Percentiles rank a stretch among this genome's conserved stretches.
Conservation (phyloP, 371 early-diverging fungal genomes). For the Zopfochytrium polystomum region DNA sequence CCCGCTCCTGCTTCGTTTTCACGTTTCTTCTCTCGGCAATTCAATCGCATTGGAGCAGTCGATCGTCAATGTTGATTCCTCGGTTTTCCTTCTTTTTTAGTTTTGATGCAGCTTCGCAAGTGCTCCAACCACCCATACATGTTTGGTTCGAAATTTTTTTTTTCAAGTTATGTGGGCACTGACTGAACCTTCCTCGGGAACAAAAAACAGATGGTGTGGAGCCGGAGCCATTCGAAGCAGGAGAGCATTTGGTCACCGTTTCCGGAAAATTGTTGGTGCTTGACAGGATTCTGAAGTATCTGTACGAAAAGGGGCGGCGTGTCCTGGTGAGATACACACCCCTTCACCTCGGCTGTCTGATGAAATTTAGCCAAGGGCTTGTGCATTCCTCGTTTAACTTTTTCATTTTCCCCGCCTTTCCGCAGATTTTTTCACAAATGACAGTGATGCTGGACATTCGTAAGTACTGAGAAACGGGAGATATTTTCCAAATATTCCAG, state of each 20-base stretch:
- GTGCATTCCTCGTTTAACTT: not conserved
- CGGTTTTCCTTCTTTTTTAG: slow-evolving; percentile 57
- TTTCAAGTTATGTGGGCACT: not conserved
- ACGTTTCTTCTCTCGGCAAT: not conserved
- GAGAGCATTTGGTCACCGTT: slow-evolving; percentile 67
- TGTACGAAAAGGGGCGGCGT: slow-evolving; percentile 89
- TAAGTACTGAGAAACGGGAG: not conserved
- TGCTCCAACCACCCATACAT: slow-evolving; percentile 98
- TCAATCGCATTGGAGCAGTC: not conserved
- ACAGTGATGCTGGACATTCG: slow-evolving; percentile 38
- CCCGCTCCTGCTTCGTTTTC: not conserved
- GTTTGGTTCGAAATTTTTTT: slow-evolving; percentile 56
- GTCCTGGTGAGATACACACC: slow-evolving; percentile 65
- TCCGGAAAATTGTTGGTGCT: slow-evolving; percentile 92
- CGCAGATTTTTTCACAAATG: slow-evolving; percentile 90
- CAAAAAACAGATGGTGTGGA: slow-evolving; percentile 32
- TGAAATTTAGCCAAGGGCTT: too few relatives aligned
- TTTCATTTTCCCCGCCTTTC: not conserved
- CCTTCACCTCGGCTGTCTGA: too few relatives aligned
- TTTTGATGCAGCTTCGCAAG: slow-evolving; percentile 98
- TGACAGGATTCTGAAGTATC: slow-evolving; percentile 77
- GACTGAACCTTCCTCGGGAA: not conserved
- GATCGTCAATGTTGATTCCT: not conserved
- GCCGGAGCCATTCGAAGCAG: slow-evolving; percentile 37
- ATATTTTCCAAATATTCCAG: too few relatives aligned